phyloP scores from a whole-genome alignment of 2,329 filamentous ascomycete genomes.

The Venturia carpophila region DNA sequence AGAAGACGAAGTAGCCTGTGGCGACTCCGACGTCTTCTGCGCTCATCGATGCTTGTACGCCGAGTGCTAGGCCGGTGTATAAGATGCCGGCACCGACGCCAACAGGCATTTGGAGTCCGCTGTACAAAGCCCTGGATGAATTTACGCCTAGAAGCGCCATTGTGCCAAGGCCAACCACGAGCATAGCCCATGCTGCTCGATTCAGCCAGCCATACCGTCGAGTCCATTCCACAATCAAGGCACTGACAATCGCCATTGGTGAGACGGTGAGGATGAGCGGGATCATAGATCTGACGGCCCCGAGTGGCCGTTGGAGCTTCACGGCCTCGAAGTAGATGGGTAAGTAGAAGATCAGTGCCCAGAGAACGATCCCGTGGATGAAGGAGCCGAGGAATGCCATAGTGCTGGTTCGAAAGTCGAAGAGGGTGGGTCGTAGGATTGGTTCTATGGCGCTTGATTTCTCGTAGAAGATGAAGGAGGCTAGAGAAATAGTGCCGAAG shows the following conservation, averaged over 20 bases:
- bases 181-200: not conserved
- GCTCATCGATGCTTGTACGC: slow-evolving; percentile 4
- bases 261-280: slow-evolving; percentile 9
- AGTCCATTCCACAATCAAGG: not conserved
- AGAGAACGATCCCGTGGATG: slow-evolving; percentile 12
- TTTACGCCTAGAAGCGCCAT: not conserved
- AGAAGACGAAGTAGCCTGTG: not conserved
- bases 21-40: slow-evolving; percentile 2
- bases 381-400: slow-evolving; percentile 10
- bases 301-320: not conserved
- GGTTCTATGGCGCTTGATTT: slow-evolving; percentile 8
- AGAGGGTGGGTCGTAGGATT: not conserved
- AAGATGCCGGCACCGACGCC: slow-evolving; percentile 4
- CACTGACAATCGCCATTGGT: slow-evolving; percentile 4
- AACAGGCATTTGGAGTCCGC: not conserved
- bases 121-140: not conserved
- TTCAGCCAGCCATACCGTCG: not conserved
- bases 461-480: slow-evolving; percentile 1
- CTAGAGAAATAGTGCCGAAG: not conserved
- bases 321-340: slow-evolving; percentile 13
- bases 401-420: not conserved
- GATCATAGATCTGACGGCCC: not conserved
- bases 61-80: not conserved
- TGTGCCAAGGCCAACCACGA: not conserved
- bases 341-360: slow-evolving; percentile 7